phyloP scores from a whole-genome alignment of 257 asterid genomes.

The Paulownia fortunei region DNA sequence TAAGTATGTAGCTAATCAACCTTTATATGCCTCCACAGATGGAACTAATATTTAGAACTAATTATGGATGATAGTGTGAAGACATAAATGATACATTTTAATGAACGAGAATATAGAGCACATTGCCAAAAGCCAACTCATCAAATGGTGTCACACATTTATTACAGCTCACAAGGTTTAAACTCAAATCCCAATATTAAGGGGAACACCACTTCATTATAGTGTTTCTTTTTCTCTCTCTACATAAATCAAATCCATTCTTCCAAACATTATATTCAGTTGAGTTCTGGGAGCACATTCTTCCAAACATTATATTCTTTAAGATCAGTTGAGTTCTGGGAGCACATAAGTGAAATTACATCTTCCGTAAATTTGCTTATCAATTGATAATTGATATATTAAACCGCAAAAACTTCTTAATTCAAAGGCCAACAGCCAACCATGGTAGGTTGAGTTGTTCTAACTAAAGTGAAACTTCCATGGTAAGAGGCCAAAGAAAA shows the following conservation, averaged over 20 bases:
- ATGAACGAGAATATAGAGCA: not conserved
- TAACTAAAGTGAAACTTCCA: slow-evolving; percentile 5
- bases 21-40: not conserved
- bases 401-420: not conserved
- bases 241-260: not conserved
- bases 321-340: too few species aligned
- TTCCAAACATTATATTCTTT: too few species aligned
- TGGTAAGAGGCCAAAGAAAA: not conserved
- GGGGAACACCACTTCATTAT: not conserved
- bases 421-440: not conserved
- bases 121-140: slow-evolving; percentile 15
- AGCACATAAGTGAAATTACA: not conserved
- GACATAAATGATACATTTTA: not conserved
- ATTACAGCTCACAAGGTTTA: slow-evolving; percentile 5
- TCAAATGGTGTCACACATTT: slow-evolving; percentile 13
- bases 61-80: not conserved
- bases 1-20: not conserved
- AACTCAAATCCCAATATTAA: not conserved
- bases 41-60: slow-evolving; percentile 1
- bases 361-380: not conserved
- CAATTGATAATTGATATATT: not conserved
- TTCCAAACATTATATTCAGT: not conserved
- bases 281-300: too few species aligned
- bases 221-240: not conserved
- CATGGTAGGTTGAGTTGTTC: slow-evolving; percentile 3